Base-by-base conservation (phyloP, 108 stramenopile species). In the Pseudonitzschia multistriata region DNA sequence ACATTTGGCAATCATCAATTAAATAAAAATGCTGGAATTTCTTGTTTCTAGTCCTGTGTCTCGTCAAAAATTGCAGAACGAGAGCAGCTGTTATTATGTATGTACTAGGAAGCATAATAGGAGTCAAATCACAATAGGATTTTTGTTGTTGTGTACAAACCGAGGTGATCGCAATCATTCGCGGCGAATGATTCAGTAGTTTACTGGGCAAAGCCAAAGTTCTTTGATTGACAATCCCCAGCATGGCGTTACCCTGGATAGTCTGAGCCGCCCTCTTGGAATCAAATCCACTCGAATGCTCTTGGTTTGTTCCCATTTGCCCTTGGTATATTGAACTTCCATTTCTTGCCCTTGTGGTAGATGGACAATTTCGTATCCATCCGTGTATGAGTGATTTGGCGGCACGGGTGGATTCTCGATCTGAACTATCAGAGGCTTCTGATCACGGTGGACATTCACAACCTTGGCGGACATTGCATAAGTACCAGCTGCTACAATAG, bases 211-310 rank as follows among this genome's bases (percentile, higher is more conserved):
- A 21, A 76, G 63, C 10, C 45, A 25, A 45, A 76, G 28, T 30
- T 76, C 75, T 34, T 76, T 76, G 39, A 76, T 66, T 45, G 75
- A 63, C 36, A 76, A 31, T 24, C 75, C 75, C 28, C 68, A 68
- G 21, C 49, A 50, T 3, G 57, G 66, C 14, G 40, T 34, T 22
- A 62, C 39, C 28, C 75, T 61, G 5, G 68, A 70, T 0, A 76
- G 6, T 13, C 54, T 60, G 29, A 75, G 35, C 6, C 36, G n/a
- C n/a, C 60, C 45, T 0, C 74, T 68, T 27, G 60, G 67, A 35
- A 29, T 40, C 49, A 76, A 1, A 21, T 56, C 39, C 7, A 76
- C 29, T 11, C 69, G 17, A 3, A 70, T 53, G 10, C 28, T 22
- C 10, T 71, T 68, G 25, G 66, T 67, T 35, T 61, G 33, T 52